These are phyloP conservation scores for Cordyceps javanica DNA, from an alignment of 2,329 filamentous ascomycete species.

Conservation along the genomic window DNA sequence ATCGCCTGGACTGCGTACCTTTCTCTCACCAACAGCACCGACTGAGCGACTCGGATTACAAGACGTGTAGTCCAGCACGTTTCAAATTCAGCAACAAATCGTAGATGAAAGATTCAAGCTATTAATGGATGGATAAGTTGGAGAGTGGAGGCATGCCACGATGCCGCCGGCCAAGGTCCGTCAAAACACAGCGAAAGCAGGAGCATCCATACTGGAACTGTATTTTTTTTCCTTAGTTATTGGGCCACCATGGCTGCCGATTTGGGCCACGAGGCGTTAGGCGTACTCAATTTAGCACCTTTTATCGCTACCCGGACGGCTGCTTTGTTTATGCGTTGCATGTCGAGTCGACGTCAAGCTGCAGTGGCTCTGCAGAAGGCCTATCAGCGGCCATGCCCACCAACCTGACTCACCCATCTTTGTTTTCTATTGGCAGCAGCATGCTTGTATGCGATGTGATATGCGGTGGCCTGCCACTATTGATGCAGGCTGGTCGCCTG, in stretches of 20 bases:
- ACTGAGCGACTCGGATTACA: constrained; percentile 41
- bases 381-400: neutral
- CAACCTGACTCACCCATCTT: no score
- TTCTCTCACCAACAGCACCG: constrained; percentile 81
- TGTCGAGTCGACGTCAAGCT: neutral
- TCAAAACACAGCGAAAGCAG: neutral
- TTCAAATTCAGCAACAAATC: neutral
- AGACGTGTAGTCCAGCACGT: neutral
- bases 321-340: neutral
- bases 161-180: neutral
- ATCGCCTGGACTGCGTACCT: constrained; percentile 98
- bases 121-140: no score
- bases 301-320: neutral
- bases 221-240: neutral
- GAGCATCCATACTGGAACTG: neutral
- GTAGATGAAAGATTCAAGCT: neutral
- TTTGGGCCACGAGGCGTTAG: neutral
- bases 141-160: neutral
- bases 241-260: neutral
- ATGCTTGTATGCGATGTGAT: neutral
- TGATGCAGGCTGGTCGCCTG: neutral
- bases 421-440: neutral
- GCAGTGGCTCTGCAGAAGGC: neutral
- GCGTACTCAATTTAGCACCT: neutral
- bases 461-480: neutral